Percentiles rank a stretch among this genome's conserved stretches.
phyloP scores from a whole-genome alignment of 352 stramenopile genomes.

The Blastocystis sp. region DNA sequence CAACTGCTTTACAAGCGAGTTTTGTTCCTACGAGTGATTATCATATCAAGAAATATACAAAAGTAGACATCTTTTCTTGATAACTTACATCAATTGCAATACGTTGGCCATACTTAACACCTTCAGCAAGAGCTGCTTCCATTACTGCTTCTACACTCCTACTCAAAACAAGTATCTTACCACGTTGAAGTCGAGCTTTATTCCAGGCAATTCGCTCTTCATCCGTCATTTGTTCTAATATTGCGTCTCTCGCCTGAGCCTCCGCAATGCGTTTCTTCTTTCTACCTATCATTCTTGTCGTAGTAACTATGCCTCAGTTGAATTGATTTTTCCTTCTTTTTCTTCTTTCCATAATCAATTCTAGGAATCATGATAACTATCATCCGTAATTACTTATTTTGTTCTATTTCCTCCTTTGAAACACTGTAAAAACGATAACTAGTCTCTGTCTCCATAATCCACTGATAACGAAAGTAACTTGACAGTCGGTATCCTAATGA shows the following conservation, averaged over 20 bases:
- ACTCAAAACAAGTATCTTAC: background rate
- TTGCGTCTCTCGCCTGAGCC: background rate
- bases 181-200: background rate
- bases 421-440: background rate
- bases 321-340: constrained; percentile 58
- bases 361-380: background rate
- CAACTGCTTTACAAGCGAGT: constrained; percentile 33
- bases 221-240: background rate
- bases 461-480: background rate
- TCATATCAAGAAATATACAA: background rate
- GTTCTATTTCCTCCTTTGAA: background rate
- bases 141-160: background rate
- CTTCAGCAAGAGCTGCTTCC: background rate
- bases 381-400: background rate
- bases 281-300: background rate
- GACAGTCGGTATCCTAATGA: background rate
- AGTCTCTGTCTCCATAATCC: background rate
- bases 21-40: background rate
- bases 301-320: background rate
- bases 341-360: constrained; percentile 46
- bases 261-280: background rate
- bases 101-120: constrained; percentile 7
- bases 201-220: constrained; percentile 23
- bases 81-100: constrained; percentile 44
- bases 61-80: constrained; percentile 43